phyloP scores from a whole-genome alignment of 2,329 filamentous ascomycete species.

The Huntiella moniliformis region DNA sequence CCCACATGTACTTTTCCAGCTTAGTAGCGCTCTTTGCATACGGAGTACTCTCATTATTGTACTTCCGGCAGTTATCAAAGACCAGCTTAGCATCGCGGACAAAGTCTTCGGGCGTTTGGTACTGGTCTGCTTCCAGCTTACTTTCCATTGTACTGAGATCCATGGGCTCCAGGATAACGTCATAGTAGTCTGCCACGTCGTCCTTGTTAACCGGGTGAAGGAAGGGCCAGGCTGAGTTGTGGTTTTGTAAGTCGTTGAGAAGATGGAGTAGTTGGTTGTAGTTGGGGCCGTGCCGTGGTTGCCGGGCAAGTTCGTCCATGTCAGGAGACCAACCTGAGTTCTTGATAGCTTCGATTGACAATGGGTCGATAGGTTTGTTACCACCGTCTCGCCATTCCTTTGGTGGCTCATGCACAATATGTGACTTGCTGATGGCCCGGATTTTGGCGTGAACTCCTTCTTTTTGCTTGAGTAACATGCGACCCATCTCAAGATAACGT shows the following conservation, averaged over 20 bases:
- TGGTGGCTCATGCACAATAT: constrained; percentile 71
- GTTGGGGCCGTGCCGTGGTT: constrained; percentile 87
- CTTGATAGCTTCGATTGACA: constrained; percentile 73
- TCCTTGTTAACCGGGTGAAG: constrained; percentile 83
- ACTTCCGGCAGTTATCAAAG: constrained; percentile 86
- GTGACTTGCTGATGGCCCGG: constrained; percentile 70
- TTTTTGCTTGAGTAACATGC: constrained; percentile 95
- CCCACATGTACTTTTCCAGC: constrained; percentile 88
- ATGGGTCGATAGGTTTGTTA: constrained; percentile 58
- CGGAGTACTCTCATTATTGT: constrained; percentile 87
- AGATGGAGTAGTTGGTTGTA: constrained; percentile 87
- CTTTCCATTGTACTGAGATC: constrained; percentile 89
- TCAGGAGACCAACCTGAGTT: constrained; percentile 88
- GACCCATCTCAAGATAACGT: constrained; percentile 77
- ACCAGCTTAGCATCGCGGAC: constrained; percentile 73
- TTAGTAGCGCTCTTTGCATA: constrained; percentile 93
- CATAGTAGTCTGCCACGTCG: constrained; percentile 96
- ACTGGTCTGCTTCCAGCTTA: constrained; percentile 85
- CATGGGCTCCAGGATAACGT: constrained; percentile 97
- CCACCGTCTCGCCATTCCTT: constrained; percentile 61
- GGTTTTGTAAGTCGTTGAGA: constrained; percentile 88
- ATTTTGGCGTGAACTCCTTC: constrained; percentile 92
- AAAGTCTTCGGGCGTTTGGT: constrained; percentile 81
- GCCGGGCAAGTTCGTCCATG: constrained; percentile 91
- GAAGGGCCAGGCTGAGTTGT: constrained; percentile 87